A percentile compares a stretch with the other conserved stretches of the same genome.
Conservation (phyloP, 2,329 filamentous ascomycete species). For the Pseudovirgaria hyperparasitica region DNA sequence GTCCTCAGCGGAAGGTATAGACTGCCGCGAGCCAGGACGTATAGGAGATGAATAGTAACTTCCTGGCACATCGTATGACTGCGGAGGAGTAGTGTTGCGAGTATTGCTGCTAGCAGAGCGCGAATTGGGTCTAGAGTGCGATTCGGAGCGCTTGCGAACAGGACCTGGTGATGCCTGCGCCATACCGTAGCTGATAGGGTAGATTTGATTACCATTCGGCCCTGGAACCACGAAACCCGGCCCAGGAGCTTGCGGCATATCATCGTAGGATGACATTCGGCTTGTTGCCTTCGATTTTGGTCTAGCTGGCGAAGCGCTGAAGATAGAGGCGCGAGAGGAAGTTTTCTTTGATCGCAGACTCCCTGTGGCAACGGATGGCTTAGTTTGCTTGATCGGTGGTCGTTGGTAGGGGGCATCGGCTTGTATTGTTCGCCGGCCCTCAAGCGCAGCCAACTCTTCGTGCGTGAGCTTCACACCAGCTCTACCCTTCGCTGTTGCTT, state of each 20-base stretch:
- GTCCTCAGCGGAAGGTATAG: too few species aligned
- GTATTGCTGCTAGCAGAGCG: too few species aligned
- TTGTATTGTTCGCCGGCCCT: slow-evolving; percentile 46
- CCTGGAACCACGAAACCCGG: slow-evolving; percentile 36
- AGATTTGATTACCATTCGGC: slow-evolving; percentile 34
- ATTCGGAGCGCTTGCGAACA: too few species aligned
- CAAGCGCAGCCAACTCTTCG: slow-evolving; percentile 69
- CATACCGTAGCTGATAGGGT: too few species aligned
- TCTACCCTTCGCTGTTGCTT: slow-evolving; percentile 63
- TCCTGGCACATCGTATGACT: too few species aligned
- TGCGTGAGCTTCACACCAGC: slow-evolving; percentile 67
- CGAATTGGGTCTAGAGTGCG: too few species aligned
- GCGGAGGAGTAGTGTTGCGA: too few species aligned
- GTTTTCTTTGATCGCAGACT: too few species aligned
- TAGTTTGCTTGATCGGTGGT: slow-evolving; percentile 23
- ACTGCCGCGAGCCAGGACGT: too few species aligned
- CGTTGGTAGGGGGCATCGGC: slow-evolving; percentile 13
- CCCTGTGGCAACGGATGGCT: too few species aligned
- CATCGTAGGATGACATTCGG: slow-evolving; percentile 9
- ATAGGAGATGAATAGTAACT: too few species aligned
- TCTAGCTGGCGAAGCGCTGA: slow-evolving; percentile 15
- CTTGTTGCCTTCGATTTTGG: slow-evolving; percentile 16
- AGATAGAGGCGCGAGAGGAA: slow-evolving; percentile 3
- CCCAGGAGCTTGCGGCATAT: slow-evolving; percentile 12
- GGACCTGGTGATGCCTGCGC: too few species aligned